Percentiles rank a stretch among this genome's conserved stretches.
Evolutionary conservation across 352 stramenopile genomes (phyloP).

Genomic region (Globisporangium ultimum): DNA sequence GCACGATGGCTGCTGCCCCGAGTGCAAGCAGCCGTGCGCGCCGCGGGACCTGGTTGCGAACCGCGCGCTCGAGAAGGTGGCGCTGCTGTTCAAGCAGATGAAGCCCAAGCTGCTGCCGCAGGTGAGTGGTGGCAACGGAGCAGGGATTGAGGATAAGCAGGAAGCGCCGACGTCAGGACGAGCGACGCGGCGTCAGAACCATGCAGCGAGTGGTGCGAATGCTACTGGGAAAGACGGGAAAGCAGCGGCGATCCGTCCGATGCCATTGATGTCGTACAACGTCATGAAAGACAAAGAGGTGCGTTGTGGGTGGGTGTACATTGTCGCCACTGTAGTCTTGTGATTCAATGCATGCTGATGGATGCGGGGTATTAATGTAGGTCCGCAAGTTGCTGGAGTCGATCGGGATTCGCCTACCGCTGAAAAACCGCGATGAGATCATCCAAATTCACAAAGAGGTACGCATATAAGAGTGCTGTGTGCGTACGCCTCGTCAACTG

Average conservation of each 20-base stretch:
- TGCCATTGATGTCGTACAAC: conserved; percentile 81
- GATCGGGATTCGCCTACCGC: conserved; percentile 53
- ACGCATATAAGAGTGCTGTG: background rate
- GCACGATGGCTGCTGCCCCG: conserved; percentile 66
- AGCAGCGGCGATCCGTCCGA: conserved; percentile 29
- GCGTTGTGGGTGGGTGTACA: too few species aligned
- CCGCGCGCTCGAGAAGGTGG: conserved; percentile 69
- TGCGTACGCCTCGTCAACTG: background rate
- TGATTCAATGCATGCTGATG: background rate
- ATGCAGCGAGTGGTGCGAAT: background rate
- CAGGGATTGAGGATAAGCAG: background rate
- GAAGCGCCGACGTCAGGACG: background rate
- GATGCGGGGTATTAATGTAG: conserved; percentile 3
- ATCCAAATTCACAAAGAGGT: conserved; percentile 90
- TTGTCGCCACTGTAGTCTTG: too few species aligned
- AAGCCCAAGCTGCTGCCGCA: conserved; percentile 63
- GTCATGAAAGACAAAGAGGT: conserved; percentile 86
- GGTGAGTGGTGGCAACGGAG: conserved; percentile 19
- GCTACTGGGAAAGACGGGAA: background rate
- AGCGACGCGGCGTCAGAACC: conserved; percentile 1
- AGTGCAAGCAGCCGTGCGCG: conserved; percentile 72
- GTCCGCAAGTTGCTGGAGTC: conserved; percentile 68
- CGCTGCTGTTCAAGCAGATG: conserved; percentile 58
- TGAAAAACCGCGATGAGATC: conserved; percentile 80
- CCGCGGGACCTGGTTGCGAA: conserved; percentile 64